A percentile compares a stretch with the other conserved stretches of the same genome.
These are phyloP conservation scores for Glebionis coronaria DNA, from an alignment of 129 eudicot species.

Conservation along the genomic window DNA sequence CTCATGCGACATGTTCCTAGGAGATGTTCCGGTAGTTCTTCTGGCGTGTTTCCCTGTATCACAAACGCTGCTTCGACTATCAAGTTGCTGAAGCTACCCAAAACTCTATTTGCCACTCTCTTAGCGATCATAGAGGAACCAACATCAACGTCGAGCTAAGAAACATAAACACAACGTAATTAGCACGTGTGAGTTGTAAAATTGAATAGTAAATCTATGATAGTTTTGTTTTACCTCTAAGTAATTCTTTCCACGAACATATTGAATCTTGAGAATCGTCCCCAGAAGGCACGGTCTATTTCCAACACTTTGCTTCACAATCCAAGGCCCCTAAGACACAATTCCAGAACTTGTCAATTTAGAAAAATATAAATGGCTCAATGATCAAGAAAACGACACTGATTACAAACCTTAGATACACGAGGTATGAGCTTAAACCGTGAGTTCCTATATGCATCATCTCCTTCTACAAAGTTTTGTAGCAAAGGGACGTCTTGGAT, in stretches of 20 bases:
- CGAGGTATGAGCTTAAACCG: constrained; percentile 78
- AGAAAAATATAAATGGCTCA: too few species aligned
- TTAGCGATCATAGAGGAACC: constrained; percentile 37
- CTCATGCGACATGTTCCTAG: constrained; percentile 43
- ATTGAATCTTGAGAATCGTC: constrained; percentile 49
- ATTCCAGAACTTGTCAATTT: background rate
- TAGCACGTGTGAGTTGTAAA: background rate
- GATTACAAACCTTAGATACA: constrained; percentile 51
- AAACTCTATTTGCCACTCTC: constrained; percentile 37
- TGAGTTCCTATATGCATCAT: constrained; percentile 71
- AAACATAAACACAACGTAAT: background rate
- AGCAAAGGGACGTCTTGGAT: constrained; percentile 54
- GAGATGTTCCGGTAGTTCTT: constrained; percentile 36
- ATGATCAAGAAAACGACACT: too few species aligned
- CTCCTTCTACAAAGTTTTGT: constrained; percentile 65
- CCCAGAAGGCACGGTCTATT: constrained; percentile 59
- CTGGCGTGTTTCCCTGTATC: constrained; percentile 39
- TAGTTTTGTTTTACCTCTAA: constrained; percentile 40
- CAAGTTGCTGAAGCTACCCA: constrained; percentile 30
- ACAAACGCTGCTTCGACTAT: constrained; percentile 40
- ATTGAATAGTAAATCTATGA: too few species aligned
- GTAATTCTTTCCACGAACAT: constrained; percentile 57
- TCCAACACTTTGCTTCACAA: constrained; percentile 67
- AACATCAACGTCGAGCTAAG: constrained; percentile 36
- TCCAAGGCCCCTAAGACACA: constrained; percentile 54